Conservation (phyloP, 345 rosid genomes). For the Hibiscus mutabilis region DNA sequence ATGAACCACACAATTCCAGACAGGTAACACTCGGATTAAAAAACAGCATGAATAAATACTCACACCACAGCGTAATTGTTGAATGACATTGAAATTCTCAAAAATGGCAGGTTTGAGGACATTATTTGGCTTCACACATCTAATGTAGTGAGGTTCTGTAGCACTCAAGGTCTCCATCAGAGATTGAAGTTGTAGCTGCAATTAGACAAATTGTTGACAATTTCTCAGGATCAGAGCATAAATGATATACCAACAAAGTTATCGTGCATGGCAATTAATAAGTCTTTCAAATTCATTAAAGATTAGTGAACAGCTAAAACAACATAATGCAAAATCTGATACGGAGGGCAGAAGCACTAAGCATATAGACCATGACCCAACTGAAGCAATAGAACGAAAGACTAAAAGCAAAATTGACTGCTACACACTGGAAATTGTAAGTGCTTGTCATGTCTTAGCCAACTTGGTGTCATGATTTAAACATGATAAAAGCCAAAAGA, state of each 20-base stretch:
- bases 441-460: neutral
- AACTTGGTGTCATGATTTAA: neutral
- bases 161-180: slow-evolving; percentile 86
- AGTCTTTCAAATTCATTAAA: slow-evolving; percentile 1
- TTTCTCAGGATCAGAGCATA: neutral
- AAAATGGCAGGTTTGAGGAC: slow-evolving; percentile 78
- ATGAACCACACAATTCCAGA: neutral
- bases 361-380: neutral
- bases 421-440: neutral
- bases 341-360: neutral
- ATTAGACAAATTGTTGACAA: slow-evolving; percentile 1
- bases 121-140: slow-evolving; percentile 99
- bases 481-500: neutral
- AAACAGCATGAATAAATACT: slow-evolving; percentile 25
- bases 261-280: neutral
- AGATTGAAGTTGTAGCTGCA: slow-evolving; percentile 97
- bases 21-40: neutral
- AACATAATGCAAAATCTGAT: neutral
- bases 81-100: slow-evolving; percentile 84
- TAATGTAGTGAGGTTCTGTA: slow-evolving; percentile 95
- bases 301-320: neutral
- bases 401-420: neutral
- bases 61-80: slow-evolving; percentile 98
- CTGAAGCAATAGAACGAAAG: neutral
- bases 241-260: slow-evolving; percentile 1